phyloP scores from a whole-genome alignment of 257 asterid species.

The Penstemon davidsonii region DNA sequence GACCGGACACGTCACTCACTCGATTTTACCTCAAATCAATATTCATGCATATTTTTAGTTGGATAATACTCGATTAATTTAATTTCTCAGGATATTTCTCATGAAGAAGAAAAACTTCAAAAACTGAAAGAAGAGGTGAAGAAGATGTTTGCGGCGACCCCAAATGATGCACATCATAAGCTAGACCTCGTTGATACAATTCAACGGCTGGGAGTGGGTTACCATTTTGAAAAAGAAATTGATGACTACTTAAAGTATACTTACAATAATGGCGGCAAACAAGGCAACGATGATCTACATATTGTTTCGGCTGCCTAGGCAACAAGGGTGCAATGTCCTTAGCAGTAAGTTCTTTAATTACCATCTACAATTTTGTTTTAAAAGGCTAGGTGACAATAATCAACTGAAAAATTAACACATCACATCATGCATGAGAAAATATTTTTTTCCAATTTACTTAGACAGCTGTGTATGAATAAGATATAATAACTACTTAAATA shows the following conservation, averaged over 20 bases:
- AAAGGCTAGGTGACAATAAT: no score
- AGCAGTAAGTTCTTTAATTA: conserved; percentile 18
- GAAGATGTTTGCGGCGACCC: not conserved
- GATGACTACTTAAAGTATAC: not conserved
- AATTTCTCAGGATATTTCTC: not conserved
- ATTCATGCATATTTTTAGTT: no score
- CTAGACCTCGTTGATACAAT: conserved; percentile 19
- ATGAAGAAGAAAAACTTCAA: not conserved
- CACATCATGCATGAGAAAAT: no score
- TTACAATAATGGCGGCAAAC: no score
- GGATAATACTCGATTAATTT: no score
- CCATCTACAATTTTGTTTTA: not conserved
- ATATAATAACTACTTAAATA: no score
- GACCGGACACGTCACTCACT: no score
- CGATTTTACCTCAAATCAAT: no score
- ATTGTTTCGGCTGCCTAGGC: conserved; percentile 28
- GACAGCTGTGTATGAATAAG: no score
- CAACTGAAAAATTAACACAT: no score
- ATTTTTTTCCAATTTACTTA: no score
- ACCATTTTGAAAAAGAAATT: conserved; percentile 13
- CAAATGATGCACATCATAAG: not conserved
- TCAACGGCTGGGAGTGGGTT: conserved; percentile 20
- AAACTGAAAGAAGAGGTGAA: conserved; percentile 19
- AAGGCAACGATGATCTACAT: conserved; percentile 18
- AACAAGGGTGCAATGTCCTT: conserved; percentile 7